These are phyloP conservation scores for Trichoderma gamsii DNA, from an alignment of 495 filamentous ascomycete species.

Conservation along the genomic window DNA sequence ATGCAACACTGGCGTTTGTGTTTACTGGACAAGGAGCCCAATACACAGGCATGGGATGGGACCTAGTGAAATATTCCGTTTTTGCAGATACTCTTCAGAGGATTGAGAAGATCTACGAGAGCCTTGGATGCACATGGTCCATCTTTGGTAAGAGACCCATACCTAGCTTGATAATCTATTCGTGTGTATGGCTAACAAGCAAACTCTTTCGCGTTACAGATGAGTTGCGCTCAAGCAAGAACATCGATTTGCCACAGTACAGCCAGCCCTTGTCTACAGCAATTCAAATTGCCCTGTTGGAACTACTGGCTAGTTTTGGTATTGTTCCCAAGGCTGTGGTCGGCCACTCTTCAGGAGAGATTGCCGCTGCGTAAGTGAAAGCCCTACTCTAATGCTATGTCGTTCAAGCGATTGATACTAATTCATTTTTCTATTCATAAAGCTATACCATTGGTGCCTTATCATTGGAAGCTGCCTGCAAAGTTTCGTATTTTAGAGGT, in stretches of 20 bases:
- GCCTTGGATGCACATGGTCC: slow-evolving; percentile 29
- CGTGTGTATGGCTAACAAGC: not conserved
- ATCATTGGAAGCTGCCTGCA: slow-evolving; percentile 37
- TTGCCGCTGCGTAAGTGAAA: slow-evolving; percentile 36
- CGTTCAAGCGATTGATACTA: not conserved
- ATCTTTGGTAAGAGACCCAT: slow-evolving; percentile 22
- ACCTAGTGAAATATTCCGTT: slow-evolving; percentile 29
- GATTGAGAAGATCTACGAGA: slow-evolving; percentile 22
- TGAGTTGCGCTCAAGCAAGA: slow-evolving; percentile 21
- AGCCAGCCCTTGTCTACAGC: slow-evolving; percentile 43
- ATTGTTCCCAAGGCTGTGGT: slow-evolving; percentile 43
- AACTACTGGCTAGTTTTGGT: slow-evolving; percentile 41
- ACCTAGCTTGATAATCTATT: not conserved
- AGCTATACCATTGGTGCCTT: slow-evolving; percentile 37
- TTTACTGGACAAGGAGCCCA: slow-evolving; percentile 43
- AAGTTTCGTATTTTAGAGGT: slow-evolving; percentile 40
- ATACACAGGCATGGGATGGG: slow-evolving; percentile 44
- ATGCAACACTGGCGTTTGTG: slow-evolving; percentile 28
- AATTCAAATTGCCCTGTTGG: slow-evolving; percentile 46
- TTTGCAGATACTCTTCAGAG: slow-evolving; percentile 23
- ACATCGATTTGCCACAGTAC: slow-evolving; percentile 33
- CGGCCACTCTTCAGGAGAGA: slow-evolving; percentile 60
- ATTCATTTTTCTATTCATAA: slow-evolving; percentile 18
- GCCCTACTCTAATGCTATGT: not conserved
- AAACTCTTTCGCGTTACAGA: slow-evolving; percentile 11